Evolutionary conservation across 2,329 filamentous ascomycete genomes (phyloP).

Genomic region (Neurospora sp.): DNA sequence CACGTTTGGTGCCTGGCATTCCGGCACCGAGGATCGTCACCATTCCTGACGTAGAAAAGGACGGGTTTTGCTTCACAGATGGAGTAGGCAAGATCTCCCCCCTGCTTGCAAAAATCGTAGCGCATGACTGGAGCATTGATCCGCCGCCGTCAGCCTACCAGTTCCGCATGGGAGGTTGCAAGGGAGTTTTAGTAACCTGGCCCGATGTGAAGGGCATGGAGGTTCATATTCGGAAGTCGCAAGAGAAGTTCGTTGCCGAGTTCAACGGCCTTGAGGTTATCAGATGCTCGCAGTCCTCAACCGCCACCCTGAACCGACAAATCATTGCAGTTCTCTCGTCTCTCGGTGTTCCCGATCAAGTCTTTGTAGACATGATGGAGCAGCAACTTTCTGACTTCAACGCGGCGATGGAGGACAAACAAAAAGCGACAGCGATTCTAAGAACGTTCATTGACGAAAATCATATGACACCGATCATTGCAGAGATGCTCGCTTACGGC

Average conservation of each 20-base stretch:
- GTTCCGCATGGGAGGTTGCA: conserved; percentile 85
- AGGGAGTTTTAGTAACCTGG: conserved; percentile 75
- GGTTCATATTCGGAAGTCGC: conserved; percentile 71
- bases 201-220: conserved; percentile 55
- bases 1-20: conserved; percentile 58
- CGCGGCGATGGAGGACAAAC: conserved; percentile 55
- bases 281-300: conserved; percentile 63
- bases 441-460: conserved; percentile 76
- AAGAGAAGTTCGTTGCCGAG: conserved; percentile 71
- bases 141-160: conserved; percentile 73
- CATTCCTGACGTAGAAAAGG: conserved; percentile 61
- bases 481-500: conserved; percentile 65
- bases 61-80: conserved; percentile 71
- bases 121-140: conserved; percentile 53
- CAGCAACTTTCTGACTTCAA: conserved; percentile 60
- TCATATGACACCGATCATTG: conserved; percentile 63
- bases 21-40: conserved; percentile 46
- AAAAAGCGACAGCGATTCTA: conserved; percentile 56
- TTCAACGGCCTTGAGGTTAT: conserved; percentile 77
- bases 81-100: conserved; percentile 87
- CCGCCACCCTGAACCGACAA: conserved; percentile 79
- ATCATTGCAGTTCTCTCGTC: conserved; percentile 76
- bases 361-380: conserved; percentile 59
- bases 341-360: conserved; percentile 57
- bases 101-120: conserved; percentile 64